Evolutionary conservation across 2,329 filamentous ascomycete genomes (phyloP).

Genomic region (Thelonectria blattea): DNA sequence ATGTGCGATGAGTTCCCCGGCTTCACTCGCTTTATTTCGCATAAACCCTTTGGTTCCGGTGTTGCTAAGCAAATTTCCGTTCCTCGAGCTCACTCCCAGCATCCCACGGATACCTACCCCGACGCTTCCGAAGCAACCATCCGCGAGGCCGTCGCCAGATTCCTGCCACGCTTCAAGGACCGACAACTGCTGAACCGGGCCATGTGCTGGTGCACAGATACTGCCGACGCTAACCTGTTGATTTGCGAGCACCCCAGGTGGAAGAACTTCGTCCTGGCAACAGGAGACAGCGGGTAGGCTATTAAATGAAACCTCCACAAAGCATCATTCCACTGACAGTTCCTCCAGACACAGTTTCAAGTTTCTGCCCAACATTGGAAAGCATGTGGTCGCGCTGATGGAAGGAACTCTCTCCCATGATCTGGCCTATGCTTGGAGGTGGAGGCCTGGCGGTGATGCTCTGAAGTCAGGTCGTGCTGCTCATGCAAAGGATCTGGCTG

Average conservation of each 20-base stretch:
- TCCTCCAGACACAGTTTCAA: constrained; percentile 8
- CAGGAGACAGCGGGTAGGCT: constrained; percentile 18
- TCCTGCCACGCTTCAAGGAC: constrained; percentile 5
- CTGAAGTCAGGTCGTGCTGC: constrained; percentile 18
- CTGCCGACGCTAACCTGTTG: constrained; percentile 14
- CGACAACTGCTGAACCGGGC: constrained; percentile 1
- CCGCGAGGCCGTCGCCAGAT: constrained; percentile 6
- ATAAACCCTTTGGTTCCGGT: constrained; percentile 6
- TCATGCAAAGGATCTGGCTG: constrained; percentile 8
- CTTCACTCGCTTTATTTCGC: constrained; percentile 6
- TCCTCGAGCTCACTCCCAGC: constrained; percentile 9
- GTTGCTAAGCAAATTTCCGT: constrained; percentile 12
- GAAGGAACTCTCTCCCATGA: constrained; percentile 8
- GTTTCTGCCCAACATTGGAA: constrained; percentile 11
- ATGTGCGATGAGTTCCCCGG: constrained; percentile 18
- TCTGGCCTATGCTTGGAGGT: constrained; percentile 7
- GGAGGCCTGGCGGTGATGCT: constrained; percentile 14
- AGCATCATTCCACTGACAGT: neutral
- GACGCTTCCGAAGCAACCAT: constrained; percentile 7
- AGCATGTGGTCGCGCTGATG: constrained; percentile 14
- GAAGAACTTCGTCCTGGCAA: constrained; percentile 15
- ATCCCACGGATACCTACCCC: constrained; percentile 17
- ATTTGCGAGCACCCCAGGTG: constrained; percentile 17
- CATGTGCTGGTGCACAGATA: constrained; percentile 20
- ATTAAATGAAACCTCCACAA: neutral